phyloP scores from a whole-genome alignment of 2,329 filamentous ascomycete species.

The Colletotrichum eleusines region DNA sequence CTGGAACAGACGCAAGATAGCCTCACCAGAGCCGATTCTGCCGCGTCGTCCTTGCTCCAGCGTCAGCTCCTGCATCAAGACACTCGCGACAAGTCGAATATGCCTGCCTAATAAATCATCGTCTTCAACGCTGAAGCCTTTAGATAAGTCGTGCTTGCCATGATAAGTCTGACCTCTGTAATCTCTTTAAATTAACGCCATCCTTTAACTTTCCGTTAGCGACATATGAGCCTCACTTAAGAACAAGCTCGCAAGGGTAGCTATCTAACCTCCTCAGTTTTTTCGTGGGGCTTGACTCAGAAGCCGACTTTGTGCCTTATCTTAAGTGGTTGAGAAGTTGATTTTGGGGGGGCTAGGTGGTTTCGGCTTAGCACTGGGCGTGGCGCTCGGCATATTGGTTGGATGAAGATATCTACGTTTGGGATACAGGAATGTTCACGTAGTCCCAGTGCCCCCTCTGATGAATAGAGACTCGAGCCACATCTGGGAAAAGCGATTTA shows the following conservation, averaged over 20 bases:
- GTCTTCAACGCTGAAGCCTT: neutral
- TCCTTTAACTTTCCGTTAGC: neutral
- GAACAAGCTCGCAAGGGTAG: neutral
- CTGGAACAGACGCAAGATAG: neutral
- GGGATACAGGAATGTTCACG: too few relatives aligned
- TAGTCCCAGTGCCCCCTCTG: too few relatives aligned
- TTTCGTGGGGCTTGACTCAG: neutral
- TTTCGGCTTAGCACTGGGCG: too few relatives aligned
- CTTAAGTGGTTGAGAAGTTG: neutral
- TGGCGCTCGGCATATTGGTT: neutral
- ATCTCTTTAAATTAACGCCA: neutral
- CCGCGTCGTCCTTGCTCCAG: neutral
- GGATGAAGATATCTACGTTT: neutral
- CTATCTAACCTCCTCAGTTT: neutral
- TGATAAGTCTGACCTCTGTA: too few relatives aligned
- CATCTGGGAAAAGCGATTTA: neutral
- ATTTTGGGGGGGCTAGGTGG: neutral
- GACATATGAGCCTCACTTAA: too few relatives aligned
- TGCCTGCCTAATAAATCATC: neutral
- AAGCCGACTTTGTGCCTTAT: neutral
- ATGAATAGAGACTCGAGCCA: neutral
- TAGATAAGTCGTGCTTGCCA: neutral
- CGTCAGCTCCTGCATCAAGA: neutral
- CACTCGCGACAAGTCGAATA: neutral
- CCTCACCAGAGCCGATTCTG: neutral